phyloP scores from a whole-genome alignment of 306 rosid genomes.

The Ormosia emarginata region DNA sequence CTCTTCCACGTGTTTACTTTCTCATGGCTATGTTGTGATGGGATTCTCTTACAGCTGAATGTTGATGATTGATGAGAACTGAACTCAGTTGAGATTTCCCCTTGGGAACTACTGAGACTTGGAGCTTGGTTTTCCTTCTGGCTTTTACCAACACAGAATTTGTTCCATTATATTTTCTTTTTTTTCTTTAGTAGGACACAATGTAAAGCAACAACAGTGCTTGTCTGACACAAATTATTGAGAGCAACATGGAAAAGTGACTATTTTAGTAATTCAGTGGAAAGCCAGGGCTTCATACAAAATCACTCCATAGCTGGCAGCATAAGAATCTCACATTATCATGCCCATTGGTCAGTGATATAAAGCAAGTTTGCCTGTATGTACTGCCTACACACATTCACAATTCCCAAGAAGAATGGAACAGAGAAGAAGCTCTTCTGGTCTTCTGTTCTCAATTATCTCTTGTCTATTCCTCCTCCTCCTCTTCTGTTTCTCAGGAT shows the following conservation, averaged over 20 bases:
- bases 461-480: slow-evolving; percentile 6
- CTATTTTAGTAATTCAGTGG: slow-evolving; percentile 34
- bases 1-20: slow-evolving; percentile 26
- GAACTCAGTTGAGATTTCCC: neutral
- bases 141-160: slow-evolving; percentile 5
- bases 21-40: neutral
- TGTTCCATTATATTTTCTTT: neutral
- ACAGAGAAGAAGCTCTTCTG: slow-evolving; percentile 8
- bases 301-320: slow-evolving; percentile 30
- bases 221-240: slow-evolving; percentile 12
- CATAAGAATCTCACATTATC: slow-evolving; percentile 33
- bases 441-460: neutral
- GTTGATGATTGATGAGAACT: neutral
- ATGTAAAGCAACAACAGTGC: neutral
- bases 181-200: neutral
- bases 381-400: neutral
- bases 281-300: slow-evolving; percentile 18
- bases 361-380: slow-evolving; percentile 7
- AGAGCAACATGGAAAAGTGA: neutral
- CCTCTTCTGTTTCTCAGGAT: slow-evolving; percentile 33
- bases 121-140: slow-evolving; percentile 3
- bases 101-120: slow-evolving; percentile 17
- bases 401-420: slow-evolving; percentile 37
- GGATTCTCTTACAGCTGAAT: slow-evolving; percentile 9
- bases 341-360: slow-evolving; percentile 5